Base-by-base conservation (phyloP, 306 rosid genomes). In the Trichosanthes cucumerina region DNA sequence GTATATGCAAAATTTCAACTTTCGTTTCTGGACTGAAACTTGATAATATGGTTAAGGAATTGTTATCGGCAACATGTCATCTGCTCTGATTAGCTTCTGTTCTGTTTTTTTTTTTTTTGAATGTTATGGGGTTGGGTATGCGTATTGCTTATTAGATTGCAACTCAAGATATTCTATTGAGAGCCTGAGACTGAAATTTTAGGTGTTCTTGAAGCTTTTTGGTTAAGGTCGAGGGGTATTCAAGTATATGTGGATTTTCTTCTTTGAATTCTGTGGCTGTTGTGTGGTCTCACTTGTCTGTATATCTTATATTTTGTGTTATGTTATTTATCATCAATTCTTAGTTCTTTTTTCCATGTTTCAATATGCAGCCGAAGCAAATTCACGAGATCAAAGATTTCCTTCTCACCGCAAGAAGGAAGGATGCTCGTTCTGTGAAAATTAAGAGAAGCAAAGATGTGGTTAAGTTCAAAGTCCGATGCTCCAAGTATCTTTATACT, bases 341-440 rank as follows among this genome's bases (percentile, higher is more conserved):
- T 75, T 14, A 7, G 1, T 34, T n/a, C 15, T 4, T 18, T 49
- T 24, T 34, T 52, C n/a, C 43, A 54, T 75, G 1, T 28, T 65
- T 56, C 49, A 23, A 18, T 31, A 0, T 31, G 6, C 79, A 87
- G 90, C 90, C 90, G 62, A 87, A 87, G 86, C 90, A 87, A 78
- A 87, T 84, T 72, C 86, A 87, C 19, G 90, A 87, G 86, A 87
- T 87, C 39, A 87, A 87, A 72, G 90, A 87, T 62, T 87, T 87
- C 90, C 87, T 87, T 74, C 84, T 87, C 50, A 84, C 88, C 2
- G 90, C 90, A 1, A 87, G 90, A 87, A 87, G 90, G 84, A 87
- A 87, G 58, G 90, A 87, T 70, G 88, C 90, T 2, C 87, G 88
- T 18, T 87, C 90, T 21, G 90, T 87, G 83, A 84, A 75, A 36